These are phyloP conservation scores for Conticribra weissflogii DNA, from an alignment of 108 stramenopile species.

Conservation along the genomic window DNA sequence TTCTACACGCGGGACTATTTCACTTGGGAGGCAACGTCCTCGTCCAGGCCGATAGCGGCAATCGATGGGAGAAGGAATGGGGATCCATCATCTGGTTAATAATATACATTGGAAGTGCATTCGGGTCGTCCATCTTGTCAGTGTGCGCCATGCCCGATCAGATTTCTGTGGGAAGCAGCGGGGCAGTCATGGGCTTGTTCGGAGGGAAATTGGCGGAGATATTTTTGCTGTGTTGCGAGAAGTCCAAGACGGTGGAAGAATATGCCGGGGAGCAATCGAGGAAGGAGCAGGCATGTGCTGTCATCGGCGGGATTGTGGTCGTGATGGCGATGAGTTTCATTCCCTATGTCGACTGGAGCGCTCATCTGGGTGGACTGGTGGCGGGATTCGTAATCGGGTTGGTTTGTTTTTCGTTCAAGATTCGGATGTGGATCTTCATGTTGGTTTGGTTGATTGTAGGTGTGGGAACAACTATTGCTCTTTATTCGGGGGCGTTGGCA, in stretches of 20 bases:
- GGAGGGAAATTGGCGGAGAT: slow-evolving; percentile 85
- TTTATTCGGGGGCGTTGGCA: slow-evolving; percentile 45
- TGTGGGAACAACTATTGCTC: slow-evolving; percentile 45
- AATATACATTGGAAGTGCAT: slow-evolving; percentile 66
- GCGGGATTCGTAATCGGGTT: slow-evolving; percentile 74
- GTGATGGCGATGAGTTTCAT: slow-evolving; percentile 61
- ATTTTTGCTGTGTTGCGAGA: slow-evolving; percentile 64
- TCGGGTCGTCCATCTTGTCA: slow-evolving; percentile 65
- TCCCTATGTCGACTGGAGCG: slow-evolving; percentile 80
- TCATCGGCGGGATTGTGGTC: slow-evolving; percentile 60
- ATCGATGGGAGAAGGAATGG: slow-evolving; percentile 87
- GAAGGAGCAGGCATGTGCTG: slow-evolving; percentile 69
- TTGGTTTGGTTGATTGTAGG: slow-evolving; percentile 70
- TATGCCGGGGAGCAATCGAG: slow-evolving; percentile 65
- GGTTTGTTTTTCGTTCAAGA: slow-evolving; percentile 61
- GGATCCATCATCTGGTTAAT: slow-evolving; percentile 69
- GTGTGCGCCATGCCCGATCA: slow-evolving; percentile 73
- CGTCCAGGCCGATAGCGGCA: slow-evolving; percentile 80
- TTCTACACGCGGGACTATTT: slow-evolving; percentile 84
- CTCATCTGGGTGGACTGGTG: slow-evolving; percentile 77
- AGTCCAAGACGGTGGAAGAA: slow-evolving; percentile 49
- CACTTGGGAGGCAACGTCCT: slow-evolving; percentile 76
- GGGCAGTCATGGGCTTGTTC: slow-evolving; percentile 87
- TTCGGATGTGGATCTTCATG: slow-evolving; percentile 52
- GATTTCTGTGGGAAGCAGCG: slow-evolving; percentile 78